Conservation (phyloP, 768 basidiomycete genomes). For the Infundibulicybe gibba region DNA sequence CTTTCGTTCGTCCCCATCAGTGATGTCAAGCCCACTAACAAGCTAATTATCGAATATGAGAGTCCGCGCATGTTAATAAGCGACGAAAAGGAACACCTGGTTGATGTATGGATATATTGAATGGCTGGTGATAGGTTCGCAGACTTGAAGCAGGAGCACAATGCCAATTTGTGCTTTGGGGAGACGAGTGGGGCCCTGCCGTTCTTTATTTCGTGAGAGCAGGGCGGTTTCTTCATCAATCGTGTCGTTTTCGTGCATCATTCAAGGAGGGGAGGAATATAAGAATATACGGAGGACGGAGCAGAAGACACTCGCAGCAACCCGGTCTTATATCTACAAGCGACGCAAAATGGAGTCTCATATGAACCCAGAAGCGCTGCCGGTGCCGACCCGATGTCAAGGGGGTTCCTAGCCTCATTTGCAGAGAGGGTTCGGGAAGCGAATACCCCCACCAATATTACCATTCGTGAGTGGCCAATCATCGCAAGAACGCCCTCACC, state of each 20-base stretch:
- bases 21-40: conserved; percentile 43
- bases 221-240: neutral
- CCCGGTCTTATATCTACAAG: too few species aligned
- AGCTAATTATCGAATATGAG: conserved; percentile 25
- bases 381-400: neutral
- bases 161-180: conserved; percentile 41
- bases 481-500: too few species aligned
- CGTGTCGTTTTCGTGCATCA: too few species aligned
- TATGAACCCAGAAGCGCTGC: neutral
- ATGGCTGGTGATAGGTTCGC: conserved; percentile 42
- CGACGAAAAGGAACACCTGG: conserved; percentile 27
- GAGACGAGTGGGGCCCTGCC: conserved; percentile 25
- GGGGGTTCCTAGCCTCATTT: neutral
- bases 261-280: too few species aligned
- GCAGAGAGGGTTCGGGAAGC: too few species aligned
- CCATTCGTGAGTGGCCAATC: too few species aligned
- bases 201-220: neutral
- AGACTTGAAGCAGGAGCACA: conserved; percentile 34
- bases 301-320: too few species aligned
- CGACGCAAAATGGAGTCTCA: too few species aligned
- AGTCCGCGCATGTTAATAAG: neutral
- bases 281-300: too few species aligned
- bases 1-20: conserved; percentile 43
- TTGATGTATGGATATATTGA: conserved; percentile 56
- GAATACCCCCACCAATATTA: too few species aligned